Base-by-base conservation (phyloP, 1,284 basidiomycete genomes). In the Microbotryomycetes sp. region DNA sequence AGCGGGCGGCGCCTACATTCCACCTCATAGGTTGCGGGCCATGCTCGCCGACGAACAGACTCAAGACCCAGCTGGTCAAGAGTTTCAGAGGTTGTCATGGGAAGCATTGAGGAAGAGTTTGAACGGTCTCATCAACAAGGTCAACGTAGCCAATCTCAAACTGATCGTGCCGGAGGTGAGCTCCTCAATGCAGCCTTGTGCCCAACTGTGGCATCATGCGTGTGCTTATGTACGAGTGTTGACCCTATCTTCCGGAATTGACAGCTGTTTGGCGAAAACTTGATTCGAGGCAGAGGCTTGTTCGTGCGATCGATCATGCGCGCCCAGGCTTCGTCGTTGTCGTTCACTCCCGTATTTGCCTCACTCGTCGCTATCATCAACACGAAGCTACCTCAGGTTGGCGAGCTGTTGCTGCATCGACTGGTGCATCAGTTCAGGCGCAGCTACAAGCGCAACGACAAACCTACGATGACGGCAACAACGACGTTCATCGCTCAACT, bases 111-210 rank as follows among this genome's bases (percentile, higher is more conserved):
- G 93, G 74, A 99, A 99, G 79, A 91, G 88, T 61, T 90, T 99
- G 74, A 98, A 96, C 28, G 96, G 96, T 89, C 87, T 98, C 71
- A 94, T 98, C 81, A 99, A 99, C 82, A 89, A 97, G 77, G 81
- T 81, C 46, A 69, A 68, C 59, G 60, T 59, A 2, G 49, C 63
- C 29, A 69, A 69, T 62, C 98, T 97, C 83, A 98, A 99, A 78
- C 84, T 88, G 70, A 86, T 99, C 71, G 85, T 97, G 0, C 96
- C 94, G 1, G 94, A 98, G 67, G 74, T 75, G 23, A 48, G 64
- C 50, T 19, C 6, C 28, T 22, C 12, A n/a, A 14, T n/a, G 47
- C 28, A 22, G 28, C 14, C 47, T 49, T 49, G 47, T 49, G 2
- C 12, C 23, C 47, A 4, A 5, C 14, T 23, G 2, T 15, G 3